Conservation (phyloP, 176 grass and related monocot species). For the Pontederia paniculata region DNA sequence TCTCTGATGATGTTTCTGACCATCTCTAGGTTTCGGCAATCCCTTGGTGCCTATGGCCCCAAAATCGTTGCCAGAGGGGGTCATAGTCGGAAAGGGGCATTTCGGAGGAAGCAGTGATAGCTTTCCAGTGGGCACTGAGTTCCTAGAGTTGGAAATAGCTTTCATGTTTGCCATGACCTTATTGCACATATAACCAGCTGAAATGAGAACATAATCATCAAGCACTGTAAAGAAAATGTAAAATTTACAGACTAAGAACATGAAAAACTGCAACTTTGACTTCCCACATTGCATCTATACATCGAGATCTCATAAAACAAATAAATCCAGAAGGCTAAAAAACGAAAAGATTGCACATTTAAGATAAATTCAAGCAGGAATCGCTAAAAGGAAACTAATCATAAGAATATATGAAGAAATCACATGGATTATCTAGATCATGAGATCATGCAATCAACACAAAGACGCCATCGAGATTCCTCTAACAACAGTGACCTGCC, state of each 20-base stretch:
- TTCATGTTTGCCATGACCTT: conserved; percentile 41
- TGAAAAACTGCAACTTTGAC: background rate
- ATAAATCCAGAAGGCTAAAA: background rate
- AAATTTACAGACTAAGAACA: background rate
- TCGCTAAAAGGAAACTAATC: no score
- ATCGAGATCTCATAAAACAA: background rate
- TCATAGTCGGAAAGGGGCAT: conserved; percentile 51
- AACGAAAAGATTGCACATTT: no score
- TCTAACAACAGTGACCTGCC: no score
- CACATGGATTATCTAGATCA: no score
- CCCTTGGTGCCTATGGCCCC: conserved; percentile 41
- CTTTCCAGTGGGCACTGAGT: conserved; percentile 13
- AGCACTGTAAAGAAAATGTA: conserved; percentile 2
- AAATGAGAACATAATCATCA: background rate
- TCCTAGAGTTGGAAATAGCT: conserved; percentile 12
- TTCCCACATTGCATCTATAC: background rate
- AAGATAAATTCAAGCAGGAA: no score
- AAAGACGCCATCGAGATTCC: no score
- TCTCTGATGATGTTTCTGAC: conserved; percentile 50
- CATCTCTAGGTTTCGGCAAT: conserved; percentile 19
- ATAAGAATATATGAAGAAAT: no score
- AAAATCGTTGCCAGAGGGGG: conserved; percentile 34
- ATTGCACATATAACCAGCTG: conserved; percentile 13
- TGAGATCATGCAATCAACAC: no score
- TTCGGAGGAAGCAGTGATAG: conserved; percentile 68